A percentile compares a stretch with the other conserved stretches of the same genome.
Conservation (phyloP, 2,329 filamentous ascomycete genomes). For the Verticillium zaregamsianum region DNA sequence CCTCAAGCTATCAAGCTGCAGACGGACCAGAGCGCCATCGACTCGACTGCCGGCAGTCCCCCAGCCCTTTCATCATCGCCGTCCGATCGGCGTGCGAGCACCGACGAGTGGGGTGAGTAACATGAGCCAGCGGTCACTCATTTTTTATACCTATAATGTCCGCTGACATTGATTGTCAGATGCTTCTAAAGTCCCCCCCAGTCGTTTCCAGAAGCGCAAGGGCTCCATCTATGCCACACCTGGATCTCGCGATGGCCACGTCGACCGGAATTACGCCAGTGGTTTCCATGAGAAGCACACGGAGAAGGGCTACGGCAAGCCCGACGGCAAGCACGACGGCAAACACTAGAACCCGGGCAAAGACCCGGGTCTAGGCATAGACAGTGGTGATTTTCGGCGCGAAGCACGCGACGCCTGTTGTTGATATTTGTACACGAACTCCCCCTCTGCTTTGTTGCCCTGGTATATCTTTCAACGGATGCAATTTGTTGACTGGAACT, state of each 20-base stretch:
- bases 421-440: not conserved
- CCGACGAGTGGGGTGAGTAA: conserved; percentile 45
- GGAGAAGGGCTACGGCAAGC: conserved; percentile 43
- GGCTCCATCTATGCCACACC: conserved; percentile 66
- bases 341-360: not conserved
- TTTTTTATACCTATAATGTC: not conserved
- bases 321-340: not conserved
- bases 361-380: no score
- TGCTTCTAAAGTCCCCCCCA: conserved; percentile 63
- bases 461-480: not conserved
- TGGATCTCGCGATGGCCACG: conserved; percentile 59
- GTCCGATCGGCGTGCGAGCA: conserved; percentile 31
- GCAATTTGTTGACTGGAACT: not conserved
- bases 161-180: conserved; percentile 33
- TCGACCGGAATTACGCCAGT: conserved; percentile 54
- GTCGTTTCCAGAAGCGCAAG: conserved; percentile 65
- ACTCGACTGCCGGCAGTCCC: not conserved
- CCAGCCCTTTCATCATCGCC: conserved; percentile 13
- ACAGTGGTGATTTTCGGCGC: not conserved
- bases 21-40: not conserved
- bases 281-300: conserved; percentile 58
- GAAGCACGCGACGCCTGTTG: not conserved
- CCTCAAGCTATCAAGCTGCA: not conserved
- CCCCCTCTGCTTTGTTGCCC: not conserved
- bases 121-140: not conserved